Evolutionary conservation across 805 yeast species (phyloP).

Genomic region (Cyberlindnera americana): DNA sequence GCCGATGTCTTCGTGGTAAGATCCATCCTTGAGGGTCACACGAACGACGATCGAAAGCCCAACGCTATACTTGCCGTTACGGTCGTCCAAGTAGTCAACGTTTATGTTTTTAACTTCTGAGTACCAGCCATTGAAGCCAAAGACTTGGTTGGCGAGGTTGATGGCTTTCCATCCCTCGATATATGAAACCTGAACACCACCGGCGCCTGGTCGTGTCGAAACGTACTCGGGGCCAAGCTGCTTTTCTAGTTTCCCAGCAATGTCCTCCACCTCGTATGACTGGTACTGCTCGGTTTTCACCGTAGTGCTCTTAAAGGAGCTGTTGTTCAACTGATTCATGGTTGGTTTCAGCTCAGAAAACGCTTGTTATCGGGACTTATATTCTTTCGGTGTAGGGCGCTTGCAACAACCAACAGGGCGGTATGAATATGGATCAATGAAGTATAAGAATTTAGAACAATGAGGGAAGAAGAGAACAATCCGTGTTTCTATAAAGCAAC

Average conservation of each 20-base stretch:
- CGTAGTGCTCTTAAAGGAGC: constrained; percentile 6
- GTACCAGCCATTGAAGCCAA: constrained; percentile 83
- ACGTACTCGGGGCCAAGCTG: constrained; percentile 75
- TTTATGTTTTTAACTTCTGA: constrained; percentile 63
- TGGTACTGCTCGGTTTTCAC: constrained; percentile 22
- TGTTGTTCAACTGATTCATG: constrained; percentile 15
- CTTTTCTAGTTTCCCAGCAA: constrained; percentile 38
- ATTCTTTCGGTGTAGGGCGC: too few relatives aligned
- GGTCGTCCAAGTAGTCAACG: constrained; percentile 69
- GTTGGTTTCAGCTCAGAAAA: too few relatives aligned
- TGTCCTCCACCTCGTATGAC: constrained; percentile 23
- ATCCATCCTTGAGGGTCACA: constrained; percentile 70
- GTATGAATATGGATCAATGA: not conserved
- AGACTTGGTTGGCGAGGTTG: constrained; percentile 73
- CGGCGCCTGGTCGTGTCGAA: constrained; percentile 72
- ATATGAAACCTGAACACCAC: constrained; percentile 64
- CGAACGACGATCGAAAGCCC: constrained; percentile 74
- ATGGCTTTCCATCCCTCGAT: constrained; percentile 84
- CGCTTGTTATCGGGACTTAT: too few relatives aligned
- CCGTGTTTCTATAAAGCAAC: too few relatives aligned
- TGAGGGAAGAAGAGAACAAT: too few relatives aligned
- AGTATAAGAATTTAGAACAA: not conserved
- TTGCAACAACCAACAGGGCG: not conserved
- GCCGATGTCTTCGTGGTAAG: constrained; percentile 79
- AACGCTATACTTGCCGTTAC: constrained; percentile 52